Evolutionary conservation across 164 flowering plant genomes (phyloP).

Genomic region (Vitis rotundifolia): DNA sequence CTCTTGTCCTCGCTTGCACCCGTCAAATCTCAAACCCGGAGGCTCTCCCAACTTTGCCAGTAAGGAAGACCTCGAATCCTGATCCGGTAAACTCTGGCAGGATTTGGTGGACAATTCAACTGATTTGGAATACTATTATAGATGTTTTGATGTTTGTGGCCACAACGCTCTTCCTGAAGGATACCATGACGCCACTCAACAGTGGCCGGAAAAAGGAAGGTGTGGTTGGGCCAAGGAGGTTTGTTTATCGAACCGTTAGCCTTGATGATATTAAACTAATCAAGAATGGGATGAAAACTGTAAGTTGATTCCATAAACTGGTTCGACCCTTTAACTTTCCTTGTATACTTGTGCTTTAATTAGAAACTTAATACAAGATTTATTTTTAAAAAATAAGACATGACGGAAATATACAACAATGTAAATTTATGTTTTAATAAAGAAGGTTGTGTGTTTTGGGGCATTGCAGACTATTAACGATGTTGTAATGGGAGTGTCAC

Average conservation of each 20-base stretch:
- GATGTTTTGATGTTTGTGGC: conserved; percentile 40
- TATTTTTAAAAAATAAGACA: too few relatives aligned
- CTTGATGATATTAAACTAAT: conserved; percentile 61
- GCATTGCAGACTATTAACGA: conserved; percentile 26
- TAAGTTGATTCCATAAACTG: too few relatives aligned
- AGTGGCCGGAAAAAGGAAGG: conserved; percentile 22
- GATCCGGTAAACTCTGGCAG: background rate
- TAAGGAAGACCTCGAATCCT: conserved; percentile 10
- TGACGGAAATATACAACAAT: too few relatives aligned
- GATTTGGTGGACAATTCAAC: conserved; percentile 26
- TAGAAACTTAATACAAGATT: too few relatives aligned
- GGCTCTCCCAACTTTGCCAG: conserved; percentile 49
- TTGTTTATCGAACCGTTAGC: conserved; percentile 46
- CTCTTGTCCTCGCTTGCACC: conserved; percentile 56
- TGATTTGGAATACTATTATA: conserved; percentile 43
- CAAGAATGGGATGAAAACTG: conserved; percentile 36
- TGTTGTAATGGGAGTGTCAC: conserved; percentile 33
- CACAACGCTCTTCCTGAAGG: conserved; percentile 37
- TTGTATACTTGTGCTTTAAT: too few relatives aligned
- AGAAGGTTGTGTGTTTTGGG: too few relatives aligned
- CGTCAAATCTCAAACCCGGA: conserved; percentile 42
- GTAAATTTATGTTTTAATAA: too few relatives aligned
- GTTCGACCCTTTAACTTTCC: too few relatives aligned
- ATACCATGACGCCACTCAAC: conserved; percentile 45
- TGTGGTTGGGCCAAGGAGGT: conserved; percentile 23